Conservation (phyloP, 345 rosid species). For the Psidium friedrichsthalianum region DNA sequence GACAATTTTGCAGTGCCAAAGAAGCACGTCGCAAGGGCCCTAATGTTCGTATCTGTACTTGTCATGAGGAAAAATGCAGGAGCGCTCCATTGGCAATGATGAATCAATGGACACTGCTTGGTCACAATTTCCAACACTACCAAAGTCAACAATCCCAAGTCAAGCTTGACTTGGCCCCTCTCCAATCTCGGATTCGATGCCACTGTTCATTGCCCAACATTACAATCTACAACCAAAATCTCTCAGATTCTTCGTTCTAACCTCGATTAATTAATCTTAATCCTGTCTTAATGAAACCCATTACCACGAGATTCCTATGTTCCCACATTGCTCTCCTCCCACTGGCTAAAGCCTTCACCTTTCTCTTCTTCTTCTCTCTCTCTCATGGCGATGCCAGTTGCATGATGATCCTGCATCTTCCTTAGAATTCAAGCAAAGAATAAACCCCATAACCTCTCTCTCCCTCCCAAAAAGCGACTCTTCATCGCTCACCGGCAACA, state of each 20-base stretch:
- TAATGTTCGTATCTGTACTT: too few species aligned
- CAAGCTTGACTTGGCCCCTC: neutral
- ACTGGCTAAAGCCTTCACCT: neutral
- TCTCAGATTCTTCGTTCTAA: neutral
- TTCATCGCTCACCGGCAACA: neutral
- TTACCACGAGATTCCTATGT: neutral
- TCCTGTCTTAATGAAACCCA: neutral
- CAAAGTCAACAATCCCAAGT: neutral
- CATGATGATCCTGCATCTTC: neutral
- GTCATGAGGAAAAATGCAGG: neutral
- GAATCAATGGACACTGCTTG: neutral
- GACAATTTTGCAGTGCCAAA: neutral
- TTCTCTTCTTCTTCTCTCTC: neutral
- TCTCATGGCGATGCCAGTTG: neutral
- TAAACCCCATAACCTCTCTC: neutral
- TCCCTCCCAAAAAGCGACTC: neutral
- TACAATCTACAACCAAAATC: neutral
- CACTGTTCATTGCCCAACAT: neutral
- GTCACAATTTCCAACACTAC: neutral
- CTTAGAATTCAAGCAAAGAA: constrained; percentile 28
- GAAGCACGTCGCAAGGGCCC: too few species aligned
- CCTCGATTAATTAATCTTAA: neutral
- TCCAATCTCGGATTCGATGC: neutral
- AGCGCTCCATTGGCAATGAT: neutral
- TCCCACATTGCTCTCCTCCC: neutral